Percentiles rank a stretch among this genome's conserved stretches.
Evolutionary conservation across 2,329 filamentous ascomycete species (phyloP).

Genomic region (Exophiala dermatitidis): DNA sequence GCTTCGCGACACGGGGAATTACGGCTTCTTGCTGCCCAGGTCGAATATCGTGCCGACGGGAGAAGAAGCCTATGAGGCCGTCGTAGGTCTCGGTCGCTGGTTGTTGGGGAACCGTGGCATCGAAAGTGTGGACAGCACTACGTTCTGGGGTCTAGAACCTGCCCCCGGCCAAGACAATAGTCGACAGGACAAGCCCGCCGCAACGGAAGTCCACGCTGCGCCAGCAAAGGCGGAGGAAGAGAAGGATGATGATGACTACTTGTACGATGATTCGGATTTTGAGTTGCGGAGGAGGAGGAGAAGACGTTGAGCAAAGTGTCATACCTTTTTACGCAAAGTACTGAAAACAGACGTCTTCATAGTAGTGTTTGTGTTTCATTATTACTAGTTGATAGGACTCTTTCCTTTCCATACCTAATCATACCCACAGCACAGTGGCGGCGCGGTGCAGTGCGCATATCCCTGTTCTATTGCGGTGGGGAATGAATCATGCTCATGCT

Average conservation of each 20-base stretch:
- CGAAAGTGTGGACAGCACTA: conserved; percentile 16
- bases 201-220: no score
- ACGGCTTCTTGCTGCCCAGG: conserved; percentile 82
- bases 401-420: not conserved
- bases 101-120: conserved; percentile 45
- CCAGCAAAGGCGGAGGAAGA: not conserved
- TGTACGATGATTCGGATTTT: not conserved
- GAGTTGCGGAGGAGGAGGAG: conserved; percentile 4
- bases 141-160: conserved; percentile 16
- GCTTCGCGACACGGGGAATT: conserved; percentile 83
- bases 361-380: no score
- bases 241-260: not conserved
- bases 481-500: no score
- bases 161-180: not conserved
- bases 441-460: not conserved
- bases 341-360: no score
- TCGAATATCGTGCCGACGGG: conserved; percentile 85
- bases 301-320: not conserved
- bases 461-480: not conserved
- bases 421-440: not conserved
- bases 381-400: no score
- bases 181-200: not conserved
- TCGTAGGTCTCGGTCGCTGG: conserved; percentile 78
- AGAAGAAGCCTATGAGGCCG: conserved; percentile 74
- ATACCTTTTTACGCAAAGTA: no score